Evolutionary conservation across 441 rosid species (phyloP).

Genomic region (Aquilaria agallochum): DNA sequence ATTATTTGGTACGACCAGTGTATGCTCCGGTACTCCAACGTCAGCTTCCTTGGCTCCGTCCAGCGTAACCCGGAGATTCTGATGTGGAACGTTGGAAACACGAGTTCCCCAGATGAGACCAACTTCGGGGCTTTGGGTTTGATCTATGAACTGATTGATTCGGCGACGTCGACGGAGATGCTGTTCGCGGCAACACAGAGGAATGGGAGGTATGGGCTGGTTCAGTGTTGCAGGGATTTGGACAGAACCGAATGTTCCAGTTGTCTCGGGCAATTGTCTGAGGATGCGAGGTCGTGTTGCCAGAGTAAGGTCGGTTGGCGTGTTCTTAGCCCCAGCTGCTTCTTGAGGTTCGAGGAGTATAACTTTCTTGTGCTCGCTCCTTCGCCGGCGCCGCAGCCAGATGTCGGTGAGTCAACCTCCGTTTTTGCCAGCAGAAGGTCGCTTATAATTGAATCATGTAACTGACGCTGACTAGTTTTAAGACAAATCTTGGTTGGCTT

Average conservation of each 20-base stretch:
- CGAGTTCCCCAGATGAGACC: slow-evolving; percentile 12
- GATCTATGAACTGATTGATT: slow-evolving; percentile 6
- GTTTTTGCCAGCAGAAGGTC: too few species aligned
- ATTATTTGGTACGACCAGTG: slow-evolving; percentile 46
- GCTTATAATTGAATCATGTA: too few species aligned
- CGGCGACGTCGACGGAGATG: neutral
- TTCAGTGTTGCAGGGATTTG: slow-evolving; percentile 35
- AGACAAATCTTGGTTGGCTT: too few species aligned
- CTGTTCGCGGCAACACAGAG: slow-evolving; percentile 17
- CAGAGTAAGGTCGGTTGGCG: slow-evolving; percentile 29
- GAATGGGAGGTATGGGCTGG: slow-evolving; percentile 19
- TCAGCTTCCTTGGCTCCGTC: slow-evolving; percentile 17
- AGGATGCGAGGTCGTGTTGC: slow-evolving; percentile 5
- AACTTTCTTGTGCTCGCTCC: slow-evolving; percentile 6
- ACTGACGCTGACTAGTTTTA: too few species aligned
- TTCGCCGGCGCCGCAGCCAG: too few species aligned
- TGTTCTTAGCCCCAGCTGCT: slow-evolving; percentile 31
- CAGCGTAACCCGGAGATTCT: fast-evolving
- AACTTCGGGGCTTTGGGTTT: slow-evolving; percentile 14
- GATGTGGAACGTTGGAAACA: slow-evolving; percentile 18
- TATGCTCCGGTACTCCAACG: slow-evolving; percentile 31
- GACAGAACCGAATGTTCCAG: slow-evolving; percentile 9
- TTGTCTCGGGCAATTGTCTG: slow-evolving; percentile 14
- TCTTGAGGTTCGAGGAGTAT: slow-evolving; percentile 23
- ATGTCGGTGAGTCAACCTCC: too few species aligned